A percentile compares a stretch with the other conserved stretches of the same genome.
These are phyloP conservation scores for Lasiodiplodia sp. DNA, from an alignment of 2,329 filamentous ascomycete genomes.

Conservation along the genomic window DNA sequence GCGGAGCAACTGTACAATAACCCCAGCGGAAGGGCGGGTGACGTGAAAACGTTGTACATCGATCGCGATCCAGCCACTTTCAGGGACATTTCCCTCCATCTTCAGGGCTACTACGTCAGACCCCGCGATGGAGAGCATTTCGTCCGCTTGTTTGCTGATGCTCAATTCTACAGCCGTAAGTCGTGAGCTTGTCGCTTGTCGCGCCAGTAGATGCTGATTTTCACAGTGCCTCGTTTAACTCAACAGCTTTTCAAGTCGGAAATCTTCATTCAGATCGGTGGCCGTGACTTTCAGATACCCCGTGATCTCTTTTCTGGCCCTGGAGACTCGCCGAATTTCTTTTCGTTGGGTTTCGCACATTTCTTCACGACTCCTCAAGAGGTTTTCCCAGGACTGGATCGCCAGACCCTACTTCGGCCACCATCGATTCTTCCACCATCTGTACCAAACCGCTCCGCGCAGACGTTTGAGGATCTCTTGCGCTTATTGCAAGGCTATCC, in stretches of 20 bases:
- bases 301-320: conserved; percentile 81
- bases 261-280: conserved; percentile 91
- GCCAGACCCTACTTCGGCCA: conserved; percentile 79
- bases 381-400: conserved; percentile 84
- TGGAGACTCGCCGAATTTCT: conserved; percentile 95
- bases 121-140: conserved; percentile 86
- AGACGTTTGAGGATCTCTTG: conserved; percentile 82
- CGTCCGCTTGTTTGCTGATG: conserved; percentile 90
- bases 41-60: conserved; percentile 86
- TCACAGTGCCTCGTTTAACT: conserved; percentile 76
- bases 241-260: conserved; percentile 90
- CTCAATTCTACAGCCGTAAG: conserved; percentile 81
- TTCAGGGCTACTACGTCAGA: conserved; percentile 87
- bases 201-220: background rate
- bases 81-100: conserved; percentile 84
- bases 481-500: conserved; percentile 85
- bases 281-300: conserved; percentile 86
- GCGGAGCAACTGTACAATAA: conserved; percentile 77
- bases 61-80: conserved; percentile 92
- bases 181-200: conserved; percentile 43
- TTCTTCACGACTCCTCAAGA: conserved; percentile 84
- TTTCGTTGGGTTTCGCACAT: conserved; percentile 85
- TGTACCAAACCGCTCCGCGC: conserved; percentile 81
- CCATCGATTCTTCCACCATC: conserved; percentile 84
- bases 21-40: conserved; percentile 58